Base-by-base conservation (phyloP, 495 filamentous ascomycete genomes). In the Entonaema liquescens region DNA sequence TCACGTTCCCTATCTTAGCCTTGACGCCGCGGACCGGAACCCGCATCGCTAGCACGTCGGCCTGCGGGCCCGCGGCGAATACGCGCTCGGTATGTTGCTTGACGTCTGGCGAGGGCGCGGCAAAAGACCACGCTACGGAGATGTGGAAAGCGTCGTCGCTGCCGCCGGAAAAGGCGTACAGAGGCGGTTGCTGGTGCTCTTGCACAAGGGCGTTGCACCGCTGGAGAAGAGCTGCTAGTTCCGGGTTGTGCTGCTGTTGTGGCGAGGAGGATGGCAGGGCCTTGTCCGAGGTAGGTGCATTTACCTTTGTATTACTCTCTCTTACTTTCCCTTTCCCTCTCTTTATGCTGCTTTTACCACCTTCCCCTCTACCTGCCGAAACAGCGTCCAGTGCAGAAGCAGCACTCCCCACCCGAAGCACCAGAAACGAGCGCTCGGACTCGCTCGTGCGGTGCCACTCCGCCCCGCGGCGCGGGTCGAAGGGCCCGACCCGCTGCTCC, bases 351-450 rank as follows among this genome's bases (percentile, higher is more conserved):
- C 42, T 21, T 47, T 47, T 47, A n/a, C 17, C 12, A 4, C 5
- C 21, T 47, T 47, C 42, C 42, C 2, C 7, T 42, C n/a, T 23
- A 52, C n/a, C n/a, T 17, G 12, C 26, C 15, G n/a, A n/a, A n/a
- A 12, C 38, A 26, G 9, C 33, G 3, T 31, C 26, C 17, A 40
- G 38, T 3, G 5, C 15, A 26, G 42, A 5, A 23, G 42, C 12
- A 33, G 33, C 21, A 50, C 52, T 62, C 3, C 26, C 65, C 21
- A 91, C 81, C 29, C 88, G 81, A 31, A 98, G 75, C 5, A 97
- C 93, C 3, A 97, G 84, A 75, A 99, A 99, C 84, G 94, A 97
- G 15, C 95, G 86, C 21, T 87, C 93, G 15, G 86, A 85, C 73
- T 95, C 92, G 31, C 84, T 73, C 31, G 77, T 82, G 67, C 70